Base-by-base conservation (phyloP, 257 asterid species). In the Jasminum sambac region DNA sequence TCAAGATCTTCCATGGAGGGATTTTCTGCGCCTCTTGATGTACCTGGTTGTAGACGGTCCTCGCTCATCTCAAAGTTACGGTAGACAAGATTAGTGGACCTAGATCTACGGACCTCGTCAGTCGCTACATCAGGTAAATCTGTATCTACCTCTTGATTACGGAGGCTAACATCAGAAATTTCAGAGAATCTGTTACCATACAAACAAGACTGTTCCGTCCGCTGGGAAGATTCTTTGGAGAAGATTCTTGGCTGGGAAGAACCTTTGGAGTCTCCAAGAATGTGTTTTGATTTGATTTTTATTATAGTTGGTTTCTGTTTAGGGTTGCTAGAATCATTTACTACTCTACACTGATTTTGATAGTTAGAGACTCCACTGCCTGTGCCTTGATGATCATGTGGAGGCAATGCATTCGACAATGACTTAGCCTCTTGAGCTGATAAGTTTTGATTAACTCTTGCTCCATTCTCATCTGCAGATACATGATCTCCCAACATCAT, bases 41-140 rank as follows among this genome's bases (percentile, higher is more conserved):
- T 84, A 73, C 83, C 79, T 46, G 84, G 80, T 68, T 79, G 76
- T 63, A 80, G 77, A 83, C 79, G 81, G 55, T 68, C 72, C 23
- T 39, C 83, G 43, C 73, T 86, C 78, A 46, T 70, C 46, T 41
- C 83, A 73, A 37, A 60, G 55, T 76, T 70, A 75, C 63, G 64
- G 60, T 62, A 82, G 42, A 57, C 39, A 76, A 58, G 69, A 73
- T 77, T 81, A 44, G 55, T 26, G 37, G 96, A 86, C 80, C 95
- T 84, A 37, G 88, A 82, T 76, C 97, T 83, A 42, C 91, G 94
- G 37, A 81, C 76, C 55, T 90, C 86, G 82, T 90, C 95, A 64
- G 96, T 89, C 48, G 86, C 94, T 75, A 79, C 74, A 64, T 88
- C 89, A 21, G 93, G 92, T 41, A 77, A 83, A 66, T 76, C 92